Conservation (phyloP, 2,329 filamentous ascomycete genomes). For the Trichoderma polysporum region DNA sequence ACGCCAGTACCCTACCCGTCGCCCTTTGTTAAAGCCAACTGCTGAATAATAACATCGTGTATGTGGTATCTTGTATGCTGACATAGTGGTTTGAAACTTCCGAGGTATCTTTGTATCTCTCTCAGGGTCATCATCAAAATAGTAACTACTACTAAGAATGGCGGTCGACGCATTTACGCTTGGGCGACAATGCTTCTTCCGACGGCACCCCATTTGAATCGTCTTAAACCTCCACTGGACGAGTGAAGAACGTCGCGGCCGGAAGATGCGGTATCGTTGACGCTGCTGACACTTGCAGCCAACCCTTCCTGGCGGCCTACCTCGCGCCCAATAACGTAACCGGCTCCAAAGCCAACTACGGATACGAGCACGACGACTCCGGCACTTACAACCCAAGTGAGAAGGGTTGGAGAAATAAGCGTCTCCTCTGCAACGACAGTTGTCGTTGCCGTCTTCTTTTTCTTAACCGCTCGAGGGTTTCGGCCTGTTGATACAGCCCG, state of each 20-base stretch:
- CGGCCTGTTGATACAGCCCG: constrained; percentile 44
- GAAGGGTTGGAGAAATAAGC: constrained; percentile 57
- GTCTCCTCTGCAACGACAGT: constrained; percentile 37
- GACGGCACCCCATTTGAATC: constrained; percentile 56
- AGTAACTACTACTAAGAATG: neutral
- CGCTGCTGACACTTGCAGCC: constrained; percentile 41
- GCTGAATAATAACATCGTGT: constrained; percentile 12
- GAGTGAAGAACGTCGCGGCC: constrained; percentile 55
- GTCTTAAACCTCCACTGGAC: constrained; percentile 50
- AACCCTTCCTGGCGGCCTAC: constrained; percentile 61
- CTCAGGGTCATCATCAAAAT: neutral
- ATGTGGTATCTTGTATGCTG: constrained; percentile 21
- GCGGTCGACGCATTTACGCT: constrained; percentile 21
- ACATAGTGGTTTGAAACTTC: constrained; percentile 1
- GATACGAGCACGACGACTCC: constrained; percentile 67
- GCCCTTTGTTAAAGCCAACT: neutral
- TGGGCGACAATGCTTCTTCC: constrained; percentile 51
- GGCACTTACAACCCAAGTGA: constrained; percentile 65
- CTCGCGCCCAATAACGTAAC: constrained; percentile 66
- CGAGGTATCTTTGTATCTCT: constrained; percentile 7
- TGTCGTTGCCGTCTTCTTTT: constrained; percentile 50
- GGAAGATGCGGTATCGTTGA: constrained; percentile 50
- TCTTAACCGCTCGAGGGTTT: constrained; percentile 53
- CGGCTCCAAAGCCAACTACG: constrained; percentile 67
- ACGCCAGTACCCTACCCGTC: constrained; percentile 14